Conservation (phyloP, 2,329 filamentous ascomycete genomes). For the Aureobasidium melanogenum region DNA sequence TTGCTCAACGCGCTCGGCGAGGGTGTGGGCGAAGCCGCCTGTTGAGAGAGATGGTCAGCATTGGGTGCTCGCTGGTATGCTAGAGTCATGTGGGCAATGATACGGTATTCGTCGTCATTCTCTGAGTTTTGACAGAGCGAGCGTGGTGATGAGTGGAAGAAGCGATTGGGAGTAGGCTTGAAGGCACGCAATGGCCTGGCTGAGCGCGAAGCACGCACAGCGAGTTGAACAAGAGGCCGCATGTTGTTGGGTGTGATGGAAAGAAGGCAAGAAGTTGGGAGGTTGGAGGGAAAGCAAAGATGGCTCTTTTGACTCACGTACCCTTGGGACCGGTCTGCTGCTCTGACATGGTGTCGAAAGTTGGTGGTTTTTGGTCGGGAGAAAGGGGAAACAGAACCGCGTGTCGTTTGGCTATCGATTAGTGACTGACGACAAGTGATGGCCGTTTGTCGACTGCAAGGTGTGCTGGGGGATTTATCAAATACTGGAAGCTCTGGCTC, state of each 20-base stretch:
- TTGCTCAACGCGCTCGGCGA: slow-evolving; percentile 56
- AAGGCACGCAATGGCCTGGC: background rate
- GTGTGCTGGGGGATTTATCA: background rate
- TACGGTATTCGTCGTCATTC: slow-evolving; percentile 7
- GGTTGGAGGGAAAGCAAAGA: background rate
- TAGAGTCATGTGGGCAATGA: background rate
- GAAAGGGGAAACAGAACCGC: background rate
- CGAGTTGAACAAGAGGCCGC: background rate
- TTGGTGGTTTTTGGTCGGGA: background rate
- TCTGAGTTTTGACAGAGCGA: background rate
- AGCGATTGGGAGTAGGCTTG: background rate
- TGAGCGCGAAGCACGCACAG: slow-evolving; percentile 2
- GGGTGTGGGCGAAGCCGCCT: slow-evolving; percentile 53
- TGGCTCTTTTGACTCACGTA: slow-evolving; percentile 5
- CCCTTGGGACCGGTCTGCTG: slow-evolving; percentile 2
- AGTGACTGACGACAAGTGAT: background rate
- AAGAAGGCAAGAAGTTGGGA: background rate
- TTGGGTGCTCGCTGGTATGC: background rate
- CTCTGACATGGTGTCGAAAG: slow-evolving; percentile 1
- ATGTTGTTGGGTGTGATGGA: slow-evolving; percentile 7
- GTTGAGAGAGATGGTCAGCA: background rate
- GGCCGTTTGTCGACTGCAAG: background rate
- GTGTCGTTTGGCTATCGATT: background rate
- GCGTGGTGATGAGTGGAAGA: slow-evolving; percentile 3
- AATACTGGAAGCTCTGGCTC: background rate